Percentiles rank a stretch among this genome's conserved stretches.
Conservation (phyloP, 73 alveolate species). For the Paramecium caudatum region DNA sequence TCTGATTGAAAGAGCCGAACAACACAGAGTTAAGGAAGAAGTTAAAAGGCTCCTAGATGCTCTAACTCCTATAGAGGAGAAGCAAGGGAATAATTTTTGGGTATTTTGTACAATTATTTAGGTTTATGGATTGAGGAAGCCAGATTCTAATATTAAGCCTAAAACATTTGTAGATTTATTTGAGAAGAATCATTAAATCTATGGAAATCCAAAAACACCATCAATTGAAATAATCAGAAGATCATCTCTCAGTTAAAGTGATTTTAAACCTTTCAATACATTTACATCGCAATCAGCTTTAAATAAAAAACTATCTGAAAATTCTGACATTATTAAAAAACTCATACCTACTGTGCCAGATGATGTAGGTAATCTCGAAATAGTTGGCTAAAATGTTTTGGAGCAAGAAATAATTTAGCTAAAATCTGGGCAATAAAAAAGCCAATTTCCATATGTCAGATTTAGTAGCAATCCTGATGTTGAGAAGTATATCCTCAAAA, state of each 20-base stretch:
- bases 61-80: constrained; percentile 16
- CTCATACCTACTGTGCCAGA: constrained; percentile 54
- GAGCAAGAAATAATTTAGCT: background rate
- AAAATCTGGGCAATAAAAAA: background rate
- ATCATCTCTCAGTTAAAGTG: background rate
- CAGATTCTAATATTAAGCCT: background rate
- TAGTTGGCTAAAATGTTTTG: constrained; percentile 25
- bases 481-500: background rate
- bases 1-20: constrained; percentile 22
- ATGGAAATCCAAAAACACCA: constrained; percentile 60
- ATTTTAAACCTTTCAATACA: constrained; percentile 29
- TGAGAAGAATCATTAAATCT: constrained; percentile 12
- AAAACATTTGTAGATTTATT: background rate
- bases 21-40: constrained; percentile 31
- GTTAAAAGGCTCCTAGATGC: constrained; percentile 2
- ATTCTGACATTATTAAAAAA: constrained; percentile 29
- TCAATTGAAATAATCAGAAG: constrained; percentile 37
- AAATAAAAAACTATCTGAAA: constrained; percentile 60
- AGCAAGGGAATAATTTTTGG: constrained; percentile 60
- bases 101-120: background rate
- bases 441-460: background rate
- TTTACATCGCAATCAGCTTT: constrained; percentile 4
- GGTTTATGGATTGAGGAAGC: constrained; percentile 44
- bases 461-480: background rate
- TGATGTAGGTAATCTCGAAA: constrained; percentile 27